Conservation (phyloP, 768 basidiomycete genomes). For the Boletus vermiculosoides region DNA sequence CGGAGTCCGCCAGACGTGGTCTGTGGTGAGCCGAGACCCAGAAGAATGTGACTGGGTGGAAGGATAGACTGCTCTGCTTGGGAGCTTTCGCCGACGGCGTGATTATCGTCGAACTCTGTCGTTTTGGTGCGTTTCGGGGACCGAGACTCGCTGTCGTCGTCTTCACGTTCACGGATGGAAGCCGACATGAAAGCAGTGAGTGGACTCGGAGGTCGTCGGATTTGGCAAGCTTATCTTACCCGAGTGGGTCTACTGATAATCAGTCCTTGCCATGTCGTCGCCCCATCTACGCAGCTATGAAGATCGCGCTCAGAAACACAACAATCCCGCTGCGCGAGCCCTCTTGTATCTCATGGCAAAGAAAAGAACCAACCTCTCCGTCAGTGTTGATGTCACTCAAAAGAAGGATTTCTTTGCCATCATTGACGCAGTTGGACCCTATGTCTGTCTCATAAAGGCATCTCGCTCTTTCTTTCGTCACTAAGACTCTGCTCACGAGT, state of each 20-base stretch:
- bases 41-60: slow-evolving; percentile 72
- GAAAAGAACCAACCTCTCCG: slow-evolving; percentile 90
- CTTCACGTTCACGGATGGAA: slow-evolving; percentile 50
- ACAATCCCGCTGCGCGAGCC: slow-evolving; percentile 74
- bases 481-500: slow-evolving; percentile 24
- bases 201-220: background rate
- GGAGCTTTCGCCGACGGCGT: slow-evolving; percentile 2
- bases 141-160: slow-evolving; percentile 39
- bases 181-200: slow-evolving; percentile 23
- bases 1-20: slow-evolving; percentile 52
- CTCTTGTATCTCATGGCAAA: slow-evolving; percentile 81
- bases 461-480: slow-evolving; percentile 14
- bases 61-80: slow-evolving; percentile 37
- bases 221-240: background rate
- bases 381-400: slow-evolving; percentile 92
- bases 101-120: slow-evolving; percentile 19
- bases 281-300: slow-evolving; percentile 56
- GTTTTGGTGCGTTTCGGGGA: slow-evolving; percentile 41
- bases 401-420: slow-evolving; percentile 77
- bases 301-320: slow-evolving; percentile 53
- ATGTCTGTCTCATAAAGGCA: slow-evolving; percentile 94
- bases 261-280: slow-evolving; percentile 27
- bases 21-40: slow-evolving; percentile 56
- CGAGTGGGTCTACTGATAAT: too few species aligned
- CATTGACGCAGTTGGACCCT: slow-evolving; percentile 84